phyloP scores from a whole-genome alignment of 1,284 basidiomycete species.

The Irpex lacteus region DNA sequence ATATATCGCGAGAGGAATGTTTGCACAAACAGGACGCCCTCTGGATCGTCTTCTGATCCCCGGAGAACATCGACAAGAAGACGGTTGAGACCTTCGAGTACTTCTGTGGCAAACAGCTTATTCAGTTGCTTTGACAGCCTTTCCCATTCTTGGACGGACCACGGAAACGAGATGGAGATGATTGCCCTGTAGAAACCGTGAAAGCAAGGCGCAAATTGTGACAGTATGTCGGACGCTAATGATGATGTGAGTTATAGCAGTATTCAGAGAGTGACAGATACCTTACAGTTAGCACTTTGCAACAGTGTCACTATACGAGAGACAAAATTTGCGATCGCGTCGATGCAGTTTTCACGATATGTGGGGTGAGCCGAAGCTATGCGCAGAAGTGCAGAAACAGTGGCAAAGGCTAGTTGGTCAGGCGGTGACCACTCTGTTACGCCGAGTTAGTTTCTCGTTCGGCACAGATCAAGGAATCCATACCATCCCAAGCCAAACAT shows the following conservation, averaged over 20 bases:
- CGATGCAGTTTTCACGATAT: constrained; percentile 45
- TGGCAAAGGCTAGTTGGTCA: constrained; percentile 77
- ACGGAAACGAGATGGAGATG: constrained; percentile 72
- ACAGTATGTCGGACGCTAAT: constrained; percentile 67
- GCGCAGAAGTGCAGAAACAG: constrained; percentile 69
- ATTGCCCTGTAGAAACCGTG: constrained; percentile 88
- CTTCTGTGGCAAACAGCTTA: constrained; percentile 53
- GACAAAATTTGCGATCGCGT: constrained; percentile 62
- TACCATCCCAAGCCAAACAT: constrained; percentile 76
- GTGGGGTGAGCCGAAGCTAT: constrained; percentile 54
- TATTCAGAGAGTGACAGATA: not conserved
- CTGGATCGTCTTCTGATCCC: constrained; percentile 48
- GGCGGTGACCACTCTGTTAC: constrained; percentile 73
- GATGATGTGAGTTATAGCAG: not conserved
- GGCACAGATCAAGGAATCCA: constrained; percentile 13
- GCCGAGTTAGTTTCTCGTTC: not conserved
- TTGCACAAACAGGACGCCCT: constrained; percentile 57
- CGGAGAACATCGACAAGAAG: constrained; percentile 61
- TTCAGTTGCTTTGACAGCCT: constrained; percentile 53
- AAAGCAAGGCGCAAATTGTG: constrained; percentile 76
- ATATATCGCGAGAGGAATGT: constrained; percentile 79
- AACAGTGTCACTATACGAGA: constrained; percentile 56
- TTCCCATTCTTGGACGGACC: constrained; percentile 70
- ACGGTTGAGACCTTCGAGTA: constrained; percentile 69
- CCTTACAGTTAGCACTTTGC: constrained; percentile 52